Base-by-base conservation (phyloP, 2,329 filamentous ascomycete genomes). In the Venturiaceae sp. region DNA sequence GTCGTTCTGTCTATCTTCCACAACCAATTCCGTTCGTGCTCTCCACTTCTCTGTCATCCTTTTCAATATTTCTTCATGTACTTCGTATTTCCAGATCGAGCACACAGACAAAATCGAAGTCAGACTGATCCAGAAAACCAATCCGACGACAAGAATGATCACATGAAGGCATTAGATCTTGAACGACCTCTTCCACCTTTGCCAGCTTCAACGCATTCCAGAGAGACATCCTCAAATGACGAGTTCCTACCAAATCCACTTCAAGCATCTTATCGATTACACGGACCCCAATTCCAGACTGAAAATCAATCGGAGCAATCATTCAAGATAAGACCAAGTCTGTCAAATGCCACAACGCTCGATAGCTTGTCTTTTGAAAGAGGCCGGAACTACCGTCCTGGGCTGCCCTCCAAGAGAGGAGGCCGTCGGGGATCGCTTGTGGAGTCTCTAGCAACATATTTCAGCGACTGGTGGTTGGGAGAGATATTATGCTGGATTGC, bases 401-500 rank as follows among this genome's bases (percentile, higher is more conserved):
- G 14, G n/a, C 23, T 21, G 14, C 37, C 8, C n/a, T 7, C 8
- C 9, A 19, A 19, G 23, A 41, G 37, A 41, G 37, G 37, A 21
- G n/a, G n/a, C n/a, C 37, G 37, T 6, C 37, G 19, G 5, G 16
- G 37, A 2, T 41, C 37, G 8, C 11, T 41, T 16, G 37, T 41
- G 3, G n/a, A 41, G 3, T 41, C 37, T 3, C 37, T 41, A 19
- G 19, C 37, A 21, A 16, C 37, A 14, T 41, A 21, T 19, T 41
- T 56, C 14, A 37, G 13, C 36, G 30, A 56, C 19, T 56, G 54
- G 54, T 58, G 57, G 57, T 23, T 58, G 13, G 56, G 46, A 26
- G 58, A 60, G 23, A 33, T 58, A 16, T 36, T 60, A 11, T 60
- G 53, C 19, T 60, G 58, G 58, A 33, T 32, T 21, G 41, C 59